Evolutionary conservation across 1,284 basidiomycete species (phyloP), one percentile per base, ranked within the genome.

Genomic region (Singerocomus inundabilis): DNA sequence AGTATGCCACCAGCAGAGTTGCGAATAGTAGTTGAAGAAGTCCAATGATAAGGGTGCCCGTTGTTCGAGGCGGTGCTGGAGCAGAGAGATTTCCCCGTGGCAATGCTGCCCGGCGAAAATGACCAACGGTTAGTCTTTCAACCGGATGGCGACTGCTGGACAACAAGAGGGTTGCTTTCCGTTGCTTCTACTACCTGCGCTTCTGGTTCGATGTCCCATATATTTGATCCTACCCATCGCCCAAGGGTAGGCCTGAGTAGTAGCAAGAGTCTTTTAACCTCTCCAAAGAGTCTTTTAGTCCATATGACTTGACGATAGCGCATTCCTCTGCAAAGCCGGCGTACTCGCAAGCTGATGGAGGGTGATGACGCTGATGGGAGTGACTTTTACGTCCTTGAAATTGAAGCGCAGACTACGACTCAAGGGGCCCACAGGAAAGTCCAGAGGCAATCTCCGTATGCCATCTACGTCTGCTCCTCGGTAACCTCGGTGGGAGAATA

Each of bases 361-460:
- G 21, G n/a, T n/a, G n/a, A 21, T 21, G 21, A 4, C 4, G 21
- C 21, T 21, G 21, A 21, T 21, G 21, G 21, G 4, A 21, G 21
- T 21, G 4, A 21, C 21, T 4, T 21, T 21, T 21, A 21, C 21
- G 21, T 21, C 21, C 21, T 21, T 21, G 21, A 21, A 21, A 4
- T 21, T 21, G 21, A 21, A 21, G 21, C 21, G 21, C 21, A 21
- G 21, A 21, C 21, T 21, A 21, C 52, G 53, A 24, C 59, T 64
- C 31, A 67, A 45, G 6, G 63, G 48, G 4, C 47, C 62, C 15
- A 59, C 56, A 0, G 64, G 63, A 6, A 53, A 0, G 62, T 67
- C 61, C 61, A 66, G n/a, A 67, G 57, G 28, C 65, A 57, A 15
- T 64, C 36, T 13, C 61, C 63, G 10, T 63, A 63, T 15, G 9